Conservation (phyloP, 2,329 filamentous ascomycete genomes). For the Ascomycota sp. region DNA sequence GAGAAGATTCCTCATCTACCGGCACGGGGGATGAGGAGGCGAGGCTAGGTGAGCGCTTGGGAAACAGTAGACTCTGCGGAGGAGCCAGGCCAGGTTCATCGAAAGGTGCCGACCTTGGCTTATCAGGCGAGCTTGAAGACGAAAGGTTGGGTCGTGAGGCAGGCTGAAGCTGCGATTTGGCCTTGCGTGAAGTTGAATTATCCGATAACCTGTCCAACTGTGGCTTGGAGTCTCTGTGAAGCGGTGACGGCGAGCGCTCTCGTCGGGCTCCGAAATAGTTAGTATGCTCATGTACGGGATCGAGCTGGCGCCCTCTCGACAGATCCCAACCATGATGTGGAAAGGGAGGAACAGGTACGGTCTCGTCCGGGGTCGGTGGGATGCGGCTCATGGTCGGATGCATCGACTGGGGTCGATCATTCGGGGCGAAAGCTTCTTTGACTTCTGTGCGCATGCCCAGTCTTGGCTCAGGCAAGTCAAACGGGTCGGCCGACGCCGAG, state of each 20-base stretch:
- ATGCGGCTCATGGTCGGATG: slow-evolving; percentile 54
- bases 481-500: slow-evolving; percentile 19
- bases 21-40: slow-evolving; percentile 44
- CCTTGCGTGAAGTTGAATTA: slow-evolving; percentile 12
- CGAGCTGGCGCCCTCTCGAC: slow-evolving; percentile 19
- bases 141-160: slow-evolving; percentile 13
- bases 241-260: slow-evolving; percentile 35
- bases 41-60: slow-evolving; percentile 36
- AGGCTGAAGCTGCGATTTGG: slow-evolving; percentile 12
- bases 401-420: slow-evolving; percentile 49
- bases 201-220: slow-evolving; percentile 9
- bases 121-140: slow-evolving; percentile 22
- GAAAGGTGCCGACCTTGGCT: slow-evolving; percentile 22
- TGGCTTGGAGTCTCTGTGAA: slow-evolving; percentile 20
- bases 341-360: slow-evolving; percentile 24
- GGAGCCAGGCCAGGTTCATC: slow-evolving; percentile 31
- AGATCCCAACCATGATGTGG: slow-evolving; percentile 19
- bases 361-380: slow-evolving; percentile 27
- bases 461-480: slow-evolving; percentile 8
- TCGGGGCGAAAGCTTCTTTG: slow-evolving; percentile 29
- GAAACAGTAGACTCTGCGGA: slow-evolving; percentile 23
- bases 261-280: slow-evolving; percentile 31
- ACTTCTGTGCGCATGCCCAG: slow-evolving; percentile 32
- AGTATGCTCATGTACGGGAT: slow-evolving; percentile 17
- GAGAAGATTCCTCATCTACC: slow-evolving; percentile 48